Evolutionary conservation across 1,284 basidiomycete genomes (phyloP), one percentile per base, ranked within the genome.

Genomic region (Ceratobasidium sp.): DNA sequence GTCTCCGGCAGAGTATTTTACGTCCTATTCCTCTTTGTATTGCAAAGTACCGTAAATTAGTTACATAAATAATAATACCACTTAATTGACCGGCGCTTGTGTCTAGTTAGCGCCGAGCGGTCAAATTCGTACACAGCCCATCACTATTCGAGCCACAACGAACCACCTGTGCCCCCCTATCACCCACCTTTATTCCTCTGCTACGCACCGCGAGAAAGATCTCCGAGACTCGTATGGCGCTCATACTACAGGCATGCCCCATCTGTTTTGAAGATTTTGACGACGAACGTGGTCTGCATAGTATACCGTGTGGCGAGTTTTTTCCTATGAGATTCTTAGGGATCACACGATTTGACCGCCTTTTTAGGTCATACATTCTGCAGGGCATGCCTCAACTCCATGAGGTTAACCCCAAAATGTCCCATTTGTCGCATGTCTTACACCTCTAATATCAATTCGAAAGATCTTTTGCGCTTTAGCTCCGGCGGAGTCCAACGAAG

Each of bases 201-300:
- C 33, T 33, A 33, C 33, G 33, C 33, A 33, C 33, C 33, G 33
- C 33, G 4, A 33, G 33, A 33, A 33, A 33, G 33, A 33, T 33
- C 33, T 33, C 33, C 33, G 33, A 33, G 33, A 33, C 33, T 33
- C 33, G 33, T 12, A 64, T 26, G 2, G 63, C 64, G 71, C 64
- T 73, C 23, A 46, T 64, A 7, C 28, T 73, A 12, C 71, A 63
- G n/a, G 71, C 63, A 12, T 73, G 71, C 33, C 49, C 71, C 7
- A 46, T 73, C 26, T 73, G 71, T 23, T 63, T 61, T 53, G 71
- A 73, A 23, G 71, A 73, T 10, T 73, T 49, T 49, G 40, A 63
- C 60, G 23, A 46, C 49, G 44, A 63, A 10, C 71, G 71, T 6
- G n/a, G 10, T 18, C 71, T 60, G n/a, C 46, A 64, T 40, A 64